Conservation (phyloP, 2,329 filamentous ascomycete species). For the Emmonsiellopsis sp. region DNA sequence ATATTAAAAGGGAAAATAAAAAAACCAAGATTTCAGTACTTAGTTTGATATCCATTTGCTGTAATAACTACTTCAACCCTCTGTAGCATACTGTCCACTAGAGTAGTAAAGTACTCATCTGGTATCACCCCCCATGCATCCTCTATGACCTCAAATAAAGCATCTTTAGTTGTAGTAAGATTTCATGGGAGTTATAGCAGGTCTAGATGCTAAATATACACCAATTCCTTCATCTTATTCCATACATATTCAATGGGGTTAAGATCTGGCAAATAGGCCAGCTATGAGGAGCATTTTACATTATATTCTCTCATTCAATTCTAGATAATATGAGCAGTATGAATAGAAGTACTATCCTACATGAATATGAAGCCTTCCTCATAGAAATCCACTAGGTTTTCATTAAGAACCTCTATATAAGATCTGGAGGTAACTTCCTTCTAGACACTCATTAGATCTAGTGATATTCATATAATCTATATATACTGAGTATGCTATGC, state of each 20-base stretch:
- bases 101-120: background rate
- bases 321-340: background rate
- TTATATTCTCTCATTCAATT: background rate
- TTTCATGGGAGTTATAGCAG: background rate
- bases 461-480: background rate
- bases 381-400: background rate
- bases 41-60: background rate
- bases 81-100: background rate
- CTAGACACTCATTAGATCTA: background rate
- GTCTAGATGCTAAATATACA: slow-evolving; percentile 1
- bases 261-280: slow-evolving; percentile 15
- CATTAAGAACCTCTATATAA: slow-evolving; percentile 1
- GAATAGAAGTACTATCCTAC: background rate
- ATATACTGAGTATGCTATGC: fast-evolving
- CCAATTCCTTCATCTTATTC: slow-evolving; percentile 12
- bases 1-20: background rate
- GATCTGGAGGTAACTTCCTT: background rate
- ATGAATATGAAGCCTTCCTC: background rate
- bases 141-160: background rate
- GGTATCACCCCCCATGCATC: background rate
- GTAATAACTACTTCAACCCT: background rate
- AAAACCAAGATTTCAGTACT: background rate
- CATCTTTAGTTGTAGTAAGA: background rate
- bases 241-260: slow-evolving; percentile 15
- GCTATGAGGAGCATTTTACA: slow-evolving; percentile 4